These are phyloP conservation scores for Starmerella bombicola DNA, from an alignment of 805 yeast genomes.

Conservation along the genomic window DNA sequence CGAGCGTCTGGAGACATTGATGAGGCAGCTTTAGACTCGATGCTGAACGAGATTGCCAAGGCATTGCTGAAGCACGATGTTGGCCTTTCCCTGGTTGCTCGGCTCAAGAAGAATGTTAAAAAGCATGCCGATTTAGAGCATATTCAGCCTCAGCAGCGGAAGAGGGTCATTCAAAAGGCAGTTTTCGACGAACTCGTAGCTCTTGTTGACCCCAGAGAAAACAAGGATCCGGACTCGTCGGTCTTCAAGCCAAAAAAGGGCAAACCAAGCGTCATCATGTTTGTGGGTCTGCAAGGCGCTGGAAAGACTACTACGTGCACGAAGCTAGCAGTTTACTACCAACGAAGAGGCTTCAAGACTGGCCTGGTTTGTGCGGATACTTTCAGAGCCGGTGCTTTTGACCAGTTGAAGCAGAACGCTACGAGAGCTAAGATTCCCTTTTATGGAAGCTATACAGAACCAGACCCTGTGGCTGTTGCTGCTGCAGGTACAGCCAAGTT, in stretches of 20 bases:
- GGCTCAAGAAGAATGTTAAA: constrained; percentile 59
- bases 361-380: constrained; percentile 99
- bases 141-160: constrained; percentile 52
- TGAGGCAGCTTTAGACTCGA: constrained; percentile 50
- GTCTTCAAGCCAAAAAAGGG: constrained; percentile 81
- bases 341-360: constrained; percentile 83
- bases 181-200: constrained; percentile 86
- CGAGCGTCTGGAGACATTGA: constrained; percentile 40
- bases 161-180: constrained; percentile 73
- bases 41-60: constrained; percentile 79
- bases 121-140: constrained; percentile 41
- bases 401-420: constrained; percentile 94
- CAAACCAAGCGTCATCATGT: constrained; percentile 72
- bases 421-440: constrained; percentile 88
- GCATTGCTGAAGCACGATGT: constrained; percentile 93
- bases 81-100: constrained; percentile 69
- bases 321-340: constrained; percentile 86
- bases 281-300: constrained; percentile 97
- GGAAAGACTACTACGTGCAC: constrained; percentile 98
- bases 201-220: constrained; percentile 54
- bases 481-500: constrained; percentile 83
- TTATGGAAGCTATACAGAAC: constrained; percentile 89
- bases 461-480: constrained; percentile 89
- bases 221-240: constrained; percentile 2
- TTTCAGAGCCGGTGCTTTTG: constrained; percentile 98